Base-by-base conservation (phyloP, 768 basidiomycete genomes). In the Goffeauzyma gilvescens region DNA sequence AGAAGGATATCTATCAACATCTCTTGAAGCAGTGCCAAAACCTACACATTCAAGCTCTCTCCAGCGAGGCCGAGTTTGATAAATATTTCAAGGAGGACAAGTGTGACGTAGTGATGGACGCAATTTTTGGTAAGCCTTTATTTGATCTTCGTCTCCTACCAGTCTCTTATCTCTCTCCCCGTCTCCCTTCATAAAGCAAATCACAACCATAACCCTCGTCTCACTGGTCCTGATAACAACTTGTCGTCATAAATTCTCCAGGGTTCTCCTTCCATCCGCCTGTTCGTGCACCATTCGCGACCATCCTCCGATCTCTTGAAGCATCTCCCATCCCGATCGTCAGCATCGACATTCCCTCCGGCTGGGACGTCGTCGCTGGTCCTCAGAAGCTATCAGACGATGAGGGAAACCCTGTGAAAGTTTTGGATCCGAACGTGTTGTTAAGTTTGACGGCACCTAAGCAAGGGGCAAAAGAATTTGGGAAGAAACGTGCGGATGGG, bases 371-470 rank as follows among this genome's bases (percentile, higher is more conserved):
- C 18, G 83, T 89, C 52, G 65, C 70, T 17, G 90, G 90, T n/a
- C 51, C 53, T 21, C 55, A 62, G 35, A 45, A 49, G 22, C 45
- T 66, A 4, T 46, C 50, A 6, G 58, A 54, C 24, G 57, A 64
- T 12, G 24, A 55, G n/a, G 62, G 64, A 4, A 55, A 60, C 7
- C 42, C 39, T 1, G 53, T 63, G 27, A 50, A 58, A 27, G 81
- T 73, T 0, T 65, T 95, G 38, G 63, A 73, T 14, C 81, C 90
- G 0, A 74, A 81, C 42, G 80, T 83, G 6, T 66, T 98, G 32
- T 65, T 98, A 45, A 89, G 83, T 55, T 66, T 98, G 58, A 98
- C 93, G 0, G 89, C 85, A 8, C 93, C 93, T 0, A 98, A 98
- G 64, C 68, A 77, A 52, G 93, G 93, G 2, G 83, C 81, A 7